Percentiles rank a stretch among this genome's conserved stretches.
phyloP scores from a whole-genome alignment of 495 filamentous ascomycete species.

The Hypoxylon rickii region DNA sequence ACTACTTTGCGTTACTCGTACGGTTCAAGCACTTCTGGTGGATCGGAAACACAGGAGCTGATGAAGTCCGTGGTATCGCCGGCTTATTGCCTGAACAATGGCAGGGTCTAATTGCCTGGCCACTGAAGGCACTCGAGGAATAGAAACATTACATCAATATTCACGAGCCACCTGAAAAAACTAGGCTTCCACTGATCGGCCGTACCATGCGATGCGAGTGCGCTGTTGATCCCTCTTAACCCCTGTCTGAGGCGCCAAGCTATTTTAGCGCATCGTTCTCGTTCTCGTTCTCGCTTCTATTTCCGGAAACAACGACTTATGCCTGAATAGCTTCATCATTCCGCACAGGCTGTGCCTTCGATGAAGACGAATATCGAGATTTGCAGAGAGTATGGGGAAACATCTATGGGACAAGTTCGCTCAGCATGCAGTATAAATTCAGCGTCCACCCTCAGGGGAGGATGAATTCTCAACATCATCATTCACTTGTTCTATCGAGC shows the following conservation, averaged over 20 bases:
- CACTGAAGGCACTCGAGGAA: conserved; percentile 30
- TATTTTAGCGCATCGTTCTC: conserved; percentile 8
- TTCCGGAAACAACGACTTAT: too few relatives aligned
- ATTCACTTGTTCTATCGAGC: too few relatives aligned
- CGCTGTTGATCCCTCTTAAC: too few relatives aligned
- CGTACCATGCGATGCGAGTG: too few relatives aligned
- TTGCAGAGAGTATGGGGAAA: not conserved
- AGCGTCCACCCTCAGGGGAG: not conserved
- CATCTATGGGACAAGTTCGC: not conserved
- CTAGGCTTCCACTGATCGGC: too few relatives aligned
- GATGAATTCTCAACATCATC: not conserved
- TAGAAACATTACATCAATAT: not conserved
- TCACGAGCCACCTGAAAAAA: too few relatives aligned
- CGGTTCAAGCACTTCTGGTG: conserved; percentile 46
- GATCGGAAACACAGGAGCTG: conserved; percentile 36
- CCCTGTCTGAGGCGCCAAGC: too few relatives aligned
- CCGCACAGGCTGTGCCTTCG: not conserved
- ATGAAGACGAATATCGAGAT: not conserved
- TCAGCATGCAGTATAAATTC: conserved; percentile 10
- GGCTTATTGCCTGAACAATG: conserved; percentile 42
- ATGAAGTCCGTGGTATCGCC: conserved; percentile 46
- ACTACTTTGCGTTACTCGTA: conserved; percentile 45
- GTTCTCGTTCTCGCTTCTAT: conserved; percentile 12
- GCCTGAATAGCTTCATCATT: conserved; percentile 3
- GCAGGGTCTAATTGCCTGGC: conserved; percentile 47